These are phyloP conservation scores for Agaricales sp. DNA, from an alignment of 1,284 basidiomycete species.

Conservation along the genomic window DNA sequence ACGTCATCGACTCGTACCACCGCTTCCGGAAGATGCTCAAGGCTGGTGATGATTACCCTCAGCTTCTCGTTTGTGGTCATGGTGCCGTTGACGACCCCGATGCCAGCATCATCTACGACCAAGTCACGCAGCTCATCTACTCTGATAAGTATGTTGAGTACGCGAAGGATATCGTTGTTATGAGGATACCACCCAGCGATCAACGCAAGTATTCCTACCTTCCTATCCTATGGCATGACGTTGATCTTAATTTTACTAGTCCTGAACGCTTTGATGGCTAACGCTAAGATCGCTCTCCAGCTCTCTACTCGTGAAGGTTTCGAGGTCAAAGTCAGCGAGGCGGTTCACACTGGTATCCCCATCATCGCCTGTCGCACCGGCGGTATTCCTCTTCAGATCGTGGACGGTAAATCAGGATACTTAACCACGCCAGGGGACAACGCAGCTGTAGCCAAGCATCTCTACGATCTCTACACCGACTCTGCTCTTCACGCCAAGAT, in stretches of 20 bases:
- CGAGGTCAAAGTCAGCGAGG: slow-evolving; percentile 89
- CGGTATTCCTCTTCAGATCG: slow-evolving; percentile 82
- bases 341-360: slow-evolving; percentile 75
- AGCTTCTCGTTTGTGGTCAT: slow-evolving; percentile 79
- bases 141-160: slow-evolving; percentile 44
- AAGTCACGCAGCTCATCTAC: slow-evolving; percentile 50
- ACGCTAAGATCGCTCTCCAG: slow-evolving; percentile 67
- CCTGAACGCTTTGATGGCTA: slow-evolving; percentile 68
- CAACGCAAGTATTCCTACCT: slow-evolving; percentile 45
- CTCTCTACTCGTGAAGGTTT: slow-evolving; percentile 82
- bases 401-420: slow-evolving; percentile 76
- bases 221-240: background rate
- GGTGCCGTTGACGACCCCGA: slow-evolving; percentile 83
- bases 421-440: slow-evolving; percentile 68
- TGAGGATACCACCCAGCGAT: slow-evolving; percentile 73
- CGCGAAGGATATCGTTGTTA: slow-evolving; percentile 61
- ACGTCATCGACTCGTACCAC: slow-evolving; percentile 75
- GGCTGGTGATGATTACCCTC: slow-evolving; percentile 51
- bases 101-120: slow-evolving; percentile 79
- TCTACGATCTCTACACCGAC: slow-evolving; percentile 69
- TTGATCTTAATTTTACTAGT: slow-evolving; percentile 28
- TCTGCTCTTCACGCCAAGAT: slow-evolving; percentile 50
- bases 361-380: slow-evolving; percentile 75
- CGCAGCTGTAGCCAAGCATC: slow-evolving; percentile 57
- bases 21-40: slow-evolving; percentile 61